Evolutionary conservation across 176 grass and related monocot species (phyloP).

Genomic region (Oryza rufipogon): DNA sequence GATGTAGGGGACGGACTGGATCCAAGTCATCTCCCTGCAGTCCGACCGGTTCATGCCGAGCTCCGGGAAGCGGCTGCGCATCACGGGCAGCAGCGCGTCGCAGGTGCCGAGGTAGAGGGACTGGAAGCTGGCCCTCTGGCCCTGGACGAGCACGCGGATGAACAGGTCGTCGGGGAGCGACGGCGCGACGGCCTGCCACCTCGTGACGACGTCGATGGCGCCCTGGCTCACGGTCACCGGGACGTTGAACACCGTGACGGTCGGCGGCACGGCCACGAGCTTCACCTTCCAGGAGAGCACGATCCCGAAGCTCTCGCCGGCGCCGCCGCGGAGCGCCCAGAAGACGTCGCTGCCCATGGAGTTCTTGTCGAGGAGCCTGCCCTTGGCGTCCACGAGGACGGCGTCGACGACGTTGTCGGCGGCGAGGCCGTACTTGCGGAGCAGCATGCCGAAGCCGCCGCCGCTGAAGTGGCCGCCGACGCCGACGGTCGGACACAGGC

Average conservation of each 20-base stretch:
- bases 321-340: slow-evolving; percentile 62
- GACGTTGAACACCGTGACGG: slow-evolving; percentile 48
- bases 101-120: slow-evolving; percentile 47
- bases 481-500: slow-evolving; percentile 66
- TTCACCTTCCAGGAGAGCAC: slow-evolving; percentile 56
- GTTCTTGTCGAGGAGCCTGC: slow-evolving; percentile 45
- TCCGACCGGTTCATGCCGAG: slow-evolving; percentile 33
- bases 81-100: slow-evolving; percentile 25
- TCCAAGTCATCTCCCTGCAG: slow-evolving; percentile 63
- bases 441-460: slow-evolving; percentile 63
- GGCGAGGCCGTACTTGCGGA: slow-evolving; percentile 61
- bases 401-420: slow-evolving; percentile 66
- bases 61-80: slow-evolving; percentile 50
- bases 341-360: slow-evolving; percentile 58
- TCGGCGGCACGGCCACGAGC: slow-evolving; percentile 47
- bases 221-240: slow-evolving; percentile 37
- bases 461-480: slow-evolving; percentile 63
- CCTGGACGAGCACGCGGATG: slow-evolving; percentile 25
- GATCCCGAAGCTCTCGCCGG: slow-evolving; percentile 64
- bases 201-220: slow-evolving; percentile 44
- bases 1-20: slow-evolving; percentile 53
- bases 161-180: slow-evolving; percentile 43
- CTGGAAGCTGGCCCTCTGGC: slow-evolving; percentile 32
- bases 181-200: slow-evolving; percentile 58
- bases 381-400: slow-evolving; percentile 48